Evolutionary conservation across 768 basidiomycete genomes (phyloP).

Genomic region (Tricholoma hemisulphureum): DNA sequence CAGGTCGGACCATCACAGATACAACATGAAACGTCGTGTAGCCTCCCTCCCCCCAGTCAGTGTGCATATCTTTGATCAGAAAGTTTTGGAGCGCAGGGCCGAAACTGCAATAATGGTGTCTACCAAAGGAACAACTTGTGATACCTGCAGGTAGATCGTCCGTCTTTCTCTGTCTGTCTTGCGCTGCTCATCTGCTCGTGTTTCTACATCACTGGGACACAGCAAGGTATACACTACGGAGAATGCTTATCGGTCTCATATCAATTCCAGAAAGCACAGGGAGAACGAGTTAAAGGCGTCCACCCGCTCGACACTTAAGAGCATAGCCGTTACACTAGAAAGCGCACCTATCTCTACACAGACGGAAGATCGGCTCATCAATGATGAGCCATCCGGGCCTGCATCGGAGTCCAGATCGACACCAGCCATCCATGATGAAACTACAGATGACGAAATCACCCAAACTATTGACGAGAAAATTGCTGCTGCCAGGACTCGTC

Average conservation of each 20-base stretch:
- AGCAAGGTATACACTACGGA: constrained; percentile 90
- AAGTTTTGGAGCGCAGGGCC: constrained; percentile 74
- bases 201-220: not conserved
- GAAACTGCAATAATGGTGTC: constrained; percentile 73
- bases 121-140: constrained; percentile 60
- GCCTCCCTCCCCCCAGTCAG: constrained; percentile 87
- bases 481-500: constrained; percentile 62
- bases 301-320: constrained; percentile 8
- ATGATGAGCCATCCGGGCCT: constrained; percentile 15
- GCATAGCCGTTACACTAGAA: too few species aligned
- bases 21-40: constrained; percentile 97
- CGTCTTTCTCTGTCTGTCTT: not conserved
- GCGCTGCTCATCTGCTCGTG: not conserved
- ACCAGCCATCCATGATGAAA: constrained; percentile 30
- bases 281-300: constrained; percentile 64
- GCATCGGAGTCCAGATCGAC: not conserved
- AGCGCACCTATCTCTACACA: too few species aligned
- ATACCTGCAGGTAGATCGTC: constrained; percentile 74
- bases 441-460: constrained; percentile 47
- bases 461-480: constrained; percentile 73
- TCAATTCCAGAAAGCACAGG: constrained; percentile 86
- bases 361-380: not conserved
- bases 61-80: constrained; percentile 76
- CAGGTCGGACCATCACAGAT: constrained; percentile 91
- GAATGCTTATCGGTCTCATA: constrained; percentile 85